Base-by-base conservation (phyloP, 495 filamentous ascomycete genomes). In the Penicillium dipodomyicola region DNA sequence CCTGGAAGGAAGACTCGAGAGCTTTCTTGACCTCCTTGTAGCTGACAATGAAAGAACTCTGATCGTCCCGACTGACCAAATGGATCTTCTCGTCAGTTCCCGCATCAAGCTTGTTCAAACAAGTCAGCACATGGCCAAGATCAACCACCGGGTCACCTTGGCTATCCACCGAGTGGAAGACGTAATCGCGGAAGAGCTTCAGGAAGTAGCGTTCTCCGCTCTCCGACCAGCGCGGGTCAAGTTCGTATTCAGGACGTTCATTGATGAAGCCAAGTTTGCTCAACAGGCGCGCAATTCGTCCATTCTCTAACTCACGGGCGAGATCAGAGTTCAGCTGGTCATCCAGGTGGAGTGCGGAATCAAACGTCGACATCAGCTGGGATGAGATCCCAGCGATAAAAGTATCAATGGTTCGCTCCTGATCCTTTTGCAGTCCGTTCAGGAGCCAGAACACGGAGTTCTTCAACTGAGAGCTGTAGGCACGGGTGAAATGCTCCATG, bases 181-280 rank as follows among this genome's bases (percentile, higher is more conserved):
- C 88, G 57, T 95, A 97, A 71, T 98, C 95, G 42, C 94, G 85
- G 79, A 97, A 97, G 32, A 98, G 79, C 72, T 95, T 95, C 52
- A 97, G 73, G 62, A 85, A 87, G 66, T 95, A 96, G n/a, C 92
- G 82, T 59, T 96, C 89, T 2, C 91, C 92, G 20, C 83, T 92
- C 70, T 96, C 92, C 14, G 89, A 87, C 92, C 92, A 97, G 48
- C 84, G 81, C 17, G 75, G 76, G 49, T 89, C 83, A 25, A 84
- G 79, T 22, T 90, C 88, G 53, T 86, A 86, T 64, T 97, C 93
- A 2, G 90, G 91, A 5, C 94, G 87, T 64, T 97, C 94, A 63
- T 90, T 90, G 61, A 98, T 83, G 52, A 88, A 80, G 51, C 86
- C 86, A 42, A 98, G 74, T 70, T 98, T 98, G 53, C 84, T 82